Base-by-base conservation (phyloP, 805 yeast species). In the Danielozyma ontarioensis region DNA sequence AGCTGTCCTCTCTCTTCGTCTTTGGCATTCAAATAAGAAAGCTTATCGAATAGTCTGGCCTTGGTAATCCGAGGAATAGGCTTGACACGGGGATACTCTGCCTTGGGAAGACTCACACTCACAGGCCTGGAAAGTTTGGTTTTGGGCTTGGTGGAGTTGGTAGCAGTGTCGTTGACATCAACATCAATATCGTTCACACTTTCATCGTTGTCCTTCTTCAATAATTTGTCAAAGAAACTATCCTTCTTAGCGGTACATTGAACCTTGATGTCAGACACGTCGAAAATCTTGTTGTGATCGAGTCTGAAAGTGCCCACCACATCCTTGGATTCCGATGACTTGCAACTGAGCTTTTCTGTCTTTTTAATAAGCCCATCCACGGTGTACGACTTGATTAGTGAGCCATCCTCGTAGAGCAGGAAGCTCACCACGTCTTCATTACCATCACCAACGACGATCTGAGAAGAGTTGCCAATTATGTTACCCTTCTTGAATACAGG, bases 1-100 rank as follows among this genome's bases (percentile, higher is more conserved):
- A 74, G 59, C 33, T 64, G 58, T 18, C 62, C 57, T 34, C 84
- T 68, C 33, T 68, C 76, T 11, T 60, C 56, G 45, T 87, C 96
- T 36, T 65, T 65, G 15, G 53, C 50, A 36, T 75, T 78, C 53
- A 82, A 65, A 13, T 60, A 60, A 25, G 59, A 57, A 45, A 90
- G 64, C 37, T 76, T 78, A 4, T 58, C 46, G 18, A 59, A 55
- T 6, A 80, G 59, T 17, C 56, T 55, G 39, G 60, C 61, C 42
- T 75, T 78, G 12, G 74, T 57, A 3, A 70, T 36, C 23, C 39
- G 39, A 14, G 49, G 44, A 33, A 64, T 44, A 17, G 72, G 69
- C 35, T 55, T 51, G 24, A 54, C 36, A 11, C 41, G 54, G 2
- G 68, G 34, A 34, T 76, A 74, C 43, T 72, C 48, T 16, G 85